Percentiles rank a stretch among this genome's conserved stretches.
phyloP scores from a whole-genome alignment of 1,139 yeast genomes.

The Ashbya aceris region DNA sequence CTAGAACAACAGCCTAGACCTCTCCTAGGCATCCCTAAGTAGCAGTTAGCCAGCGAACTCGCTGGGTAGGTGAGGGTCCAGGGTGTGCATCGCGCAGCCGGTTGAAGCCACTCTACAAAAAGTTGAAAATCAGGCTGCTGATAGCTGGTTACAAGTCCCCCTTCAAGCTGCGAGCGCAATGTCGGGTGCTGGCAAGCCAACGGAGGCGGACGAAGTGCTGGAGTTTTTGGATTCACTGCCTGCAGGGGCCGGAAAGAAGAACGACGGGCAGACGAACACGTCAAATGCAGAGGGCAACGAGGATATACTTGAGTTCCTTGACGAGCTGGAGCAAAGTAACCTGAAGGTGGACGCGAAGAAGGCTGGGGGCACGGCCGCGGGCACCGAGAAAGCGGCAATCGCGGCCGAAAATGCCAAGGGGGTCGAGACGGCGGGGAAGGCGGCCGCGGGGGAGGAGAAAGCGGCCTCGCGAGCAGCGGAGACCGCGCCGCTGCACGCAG shows the following conservation, averaged over 20 bases:
- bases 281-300: constrained; percentile 38
- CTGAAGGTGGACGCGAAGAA: constrained; percentile 10
- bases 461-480: constrained; percentile 6
- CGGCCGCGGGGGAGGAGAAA: constrained; percentile 11
- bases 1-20: too few species aligned
- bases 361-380: constrained; percentile 4
- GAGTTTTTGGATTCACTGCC: constrained; percentile 87
- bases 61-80: too few species aligned
- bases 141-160: too few species aligned
- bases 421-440: constrained; percentile 6
- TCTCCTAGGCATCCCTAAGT: too few species aligned
- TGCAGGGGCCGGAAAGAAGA: constrained; percentile 11
- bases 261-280: constrained; percentile 21
- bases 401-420: constrained; percentile 2
- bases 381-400: constrained; percentile 4
- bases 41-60: too few species aligned
- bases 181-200: constrained; percentile 16
- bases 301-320: constrained; percentile 79
- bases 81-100: too few species aligned
- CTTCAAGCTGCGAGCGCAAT: neutral
- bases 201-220: constrained; percentile 70
- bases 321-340: constrained; percentile 53
- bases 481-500: constrained; percentile 8
- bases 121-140: constrained; percentile 2
- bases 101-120: too few species aligned